Evolutionary conservation across 2,329 filamentous ascomycete species (phyloP), one percentile per base, ranked within the genome.

Genomic region (Aspergillus melleus): DNA sequence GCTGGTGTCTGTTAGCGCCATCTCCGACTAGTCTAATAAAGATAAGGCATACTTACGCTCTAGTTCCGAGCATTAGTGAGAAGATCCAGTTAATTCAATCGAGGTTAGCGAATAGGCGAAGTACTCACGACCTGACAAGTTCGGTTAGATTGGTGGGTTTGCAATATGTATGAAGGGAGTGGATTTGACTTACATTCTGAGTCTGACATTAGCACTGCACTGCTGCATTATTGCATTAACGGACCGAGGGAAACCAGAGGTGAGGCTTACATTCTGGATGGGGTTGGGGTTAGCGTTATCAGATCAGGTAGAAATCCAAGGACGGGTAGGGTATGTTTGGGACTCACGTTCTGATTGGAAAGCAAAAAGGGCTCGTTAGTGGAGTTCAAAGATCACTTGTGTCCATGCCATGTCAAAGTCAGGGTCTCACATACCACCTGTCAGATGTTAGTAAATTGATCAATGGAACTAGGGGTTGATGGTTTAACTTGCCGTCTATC

Each of bases 371-470:
- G 19, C 52, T 26, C 44, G 59, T 61, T 22, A 61, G 52, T 61
- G 55, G 59, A 57, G 52, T 20, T 51, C 36, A 11, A 49, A 14
- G 22, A 42, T 39, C 16, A 47, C 16, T 39, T 30, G 5, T 19
- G 24, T 39, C 9, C 16, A 54, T 36, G 5, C 26, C 20, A 54
- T 36, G 32, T 42, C 24, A 22, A 22, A 53, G 36, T 42, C 36
- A 8, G 29, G 19, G 42, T 46, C 36, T n/a, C 5, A 62, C 60
- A 51, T 62, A 62, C 60, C 57, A 62, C 60, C 60, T 62, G 36
- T 24, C 36, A 16, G n/a, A 46, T 24, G 60, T 62, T 46, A 62
- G 60, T 36, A n/a, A 12, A 57, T 6, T 29, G 46, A 29, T 49
- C 32, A 29, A 6, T 22, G 26, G 36, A 14, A 50, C 8, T 4